Evolutionary conservation across 2,329 filamentous ascomycete genomes (phyloP), one percentile per base, ranked within the genome.

Genomic region (Teratosphaeria zuluensis): DNA sequence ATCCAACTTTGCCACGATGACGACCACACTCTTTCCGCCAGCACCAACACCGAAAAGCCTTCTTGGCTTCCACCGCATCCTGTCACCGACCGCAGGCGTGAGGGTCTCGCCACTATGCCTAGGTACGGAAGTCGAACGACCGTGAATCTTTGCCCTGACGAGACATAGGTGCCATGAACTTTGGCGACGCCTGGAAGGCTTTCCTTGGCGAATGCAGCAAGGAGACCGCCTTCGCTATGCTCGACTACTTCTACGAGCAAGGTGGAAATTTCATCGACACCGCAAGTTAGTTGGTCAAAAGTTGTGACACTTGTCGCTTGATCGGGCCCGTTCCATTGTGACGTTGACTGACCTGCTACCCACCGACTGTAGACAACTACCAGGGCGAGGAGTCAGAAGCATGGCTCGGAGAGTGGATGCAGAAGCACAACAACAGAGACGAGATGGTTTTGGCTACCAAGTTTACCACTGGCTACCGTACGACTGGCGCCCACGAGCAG

Each of bases 361-460:
- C 24, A 28, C 24, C 24, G 24, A 28, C 2, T 28, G 24, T 28
- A 48, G 71, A 72, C 63, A 72, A 69, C 64, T 73, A 72, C 63
- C 70, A 73, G 54, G 65, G 62, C 56, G 70, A 70, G 51, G 66
- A 73, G 57, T 66, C 62, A 16, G 71, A 73, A 61, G 61, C 59
- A 11, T 72, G 70, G 70, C 63, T 72, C 52, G 69, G 68, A n/a
- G 69, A 70, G 38, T 66, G 64, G 65, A 64, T 67, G 65, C 56
- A 65, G 60, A 60, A 65, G 60, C 51, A 60, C 16, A 53, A 63
- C 19, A 82, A 82, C 60, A 80, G 87, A 30, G 85, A 88, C 64
- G 77, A 87, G 11, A 81, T 90, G 72, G 85, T 89, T 16, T 76
- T 89, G 14, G 66, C 66, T 35, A 66, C 66, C 12, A 89, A 90